Base-by-base conservation (phyloP, 345 rosid genomes). In the Moricandia arvensis region DNA sequence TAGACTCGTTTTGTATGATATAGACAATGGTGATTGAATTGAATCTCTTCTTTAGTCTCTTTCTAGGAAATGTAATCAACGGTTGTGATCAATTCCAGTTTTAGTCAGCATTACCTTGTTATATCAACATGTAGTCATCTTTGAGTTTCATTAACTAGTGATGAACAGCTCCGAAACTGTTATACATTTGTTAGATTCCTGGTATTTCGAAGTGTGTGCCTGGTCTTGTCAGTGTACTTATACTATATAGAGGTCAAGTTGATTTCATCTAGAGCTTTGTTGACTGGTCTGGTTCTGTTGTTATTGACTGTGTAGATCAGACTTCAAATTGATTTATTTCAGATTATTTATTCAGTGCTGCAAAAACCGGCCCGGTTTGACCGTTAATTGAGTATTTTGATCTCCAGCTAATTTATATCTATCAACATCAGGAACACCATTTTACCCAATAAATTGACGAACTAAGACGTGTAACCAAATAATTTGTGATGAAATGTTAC, bases 31-130 rank as follows among this genome's bases (percentile, higher is more conserved):
- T 66, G 54, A 49, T 59, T 27, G 15, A 49, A 49, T 49, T 4
- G 4, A 49, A 49, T 41, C 16, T 47, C 37, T 24, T 72, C 0
- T 31, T 11, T 49, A 26, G 59, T 29, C 7, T 45, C 12, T 26
- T 59, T 68, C 53, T 60, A 59, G 62, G 68, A 59, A 59, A 49
- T 49, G 62, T 68, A 68, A 60, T 6, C 62, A 60, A 68, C 61
- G 51, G 29, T 67, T 67, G 29, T 75, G 68, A 24, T 66, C 61
- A 47, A 7, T 49, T 62, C 63, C 4, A 68, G 55, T 75, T 12
- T 67, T 47, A 47, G 33, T 59, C 66, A 66, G 65, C 62, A 16
- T 11, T 57, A 26, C 34, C 13, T 69, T 69, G 0, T 13, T 37
- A 8, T 21, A 59, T 18, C 31, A 29, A 29, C 31, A 29, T 29